phyloP scores from a whole-genome alignment of 2,329 filamentous ascomycete genomes.

The Aspergillus neoniger region DNA sequence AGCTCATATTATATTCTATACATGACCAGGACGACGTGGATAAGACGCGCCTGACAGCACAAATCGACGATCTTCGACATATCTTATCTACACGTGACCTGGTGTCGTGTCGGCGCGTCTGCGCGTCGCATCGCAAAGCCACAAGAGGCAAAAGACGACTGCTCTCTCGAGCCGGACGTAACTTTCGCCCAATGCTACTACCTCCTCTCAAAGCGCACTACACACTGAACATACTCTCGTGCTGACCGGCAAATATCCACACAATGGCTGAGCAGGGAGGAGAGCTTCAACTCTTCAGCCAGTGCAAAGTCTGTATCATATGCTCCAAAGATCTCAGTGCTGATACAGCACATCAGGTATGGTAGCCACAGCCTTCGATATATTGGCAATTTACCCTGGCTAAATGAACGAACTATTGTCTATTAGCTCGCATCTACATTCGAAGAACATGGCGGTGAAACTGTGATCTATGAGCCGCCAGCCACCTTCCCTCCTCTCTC shows the following conservation, averaged over 20 bases:
- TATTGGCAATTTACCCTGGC: background rate
- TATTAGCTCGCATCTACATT: slow-evolving; percentile 51
- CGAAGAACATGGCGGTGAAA: slow-evolving; percentile 51
- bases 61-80: background rate
- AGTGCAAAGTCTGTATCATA: slow-evolving; percentile 50
- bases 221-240: background rate
- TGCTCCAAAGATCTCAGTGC: slow-evolving; percentile 43
- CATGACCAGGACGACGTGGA: too few relatives aligned
- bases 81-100: slow-evolving; percentile 26
- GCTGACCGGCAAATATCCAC: slow-evolving; percentile 4
- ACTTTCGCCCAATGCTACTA: background rate
- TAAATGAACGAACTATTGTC: slow-evolving; percentile 9
- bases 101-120: slow-evolving; percentile 27
- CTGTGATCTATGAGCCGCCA: slow-evolving; percentile 44
- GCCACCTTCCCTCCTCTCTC: slow-evolving; percentile 42
- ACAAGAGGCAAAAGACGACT: background rate
- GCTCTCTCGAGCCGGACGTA: background rate
- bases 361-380: slow-evolving; percentile 8
- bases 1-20: too few relatives aligned
- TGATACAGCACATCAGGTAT: slow-evolving; percentile 46
- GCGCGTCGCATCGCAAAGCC: slow-evolving; percentile 23
- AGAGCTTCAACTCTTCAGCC: slow-evolving; percentile 44
- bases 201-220: background rate
- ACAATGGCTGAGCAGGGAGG: slow-evolving; percentile 32
- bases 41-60: background rate